These are phyloP conservation scores for Lyophyllum semitale DNA, from an alignment of 768 basidiomycete species.

Conservation along the genomic window DNA sequence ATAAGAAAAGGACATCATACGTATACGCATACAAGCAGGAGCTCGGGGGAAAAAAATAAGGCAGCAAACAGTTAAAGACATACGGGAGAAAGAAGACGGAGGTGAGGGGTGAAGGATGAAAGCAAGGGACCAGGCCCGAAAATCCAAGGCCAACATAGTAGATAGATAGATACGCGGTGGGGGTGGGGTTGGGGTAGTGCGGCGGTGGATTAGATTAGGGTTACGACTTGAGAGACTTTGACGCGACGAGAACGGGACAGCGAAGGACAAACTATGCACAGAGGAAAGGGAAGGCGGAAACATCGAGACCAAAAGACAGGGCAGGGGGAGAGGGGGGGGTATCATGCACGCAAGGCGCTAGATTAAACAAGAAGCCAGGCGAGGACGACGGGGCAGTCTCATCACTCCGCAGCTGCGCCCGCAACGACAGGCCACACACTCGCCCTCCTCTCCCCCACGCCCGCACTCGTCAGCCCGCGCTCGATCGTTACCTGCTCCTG, in stretches of 20 bases:
- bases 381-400: neutral
- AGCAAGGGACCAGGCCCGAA: neutral
- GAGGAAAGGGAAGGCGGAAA: neutral
- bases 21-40: neutral
- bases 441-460: slow-evolving; percentile 1
- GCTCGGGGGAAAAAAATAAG: too few relatives aligned
- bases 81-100: neutral
- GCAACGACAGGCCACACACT: slow-evolving; percentile 4
- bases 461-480: slow-evolving; percentile 6
- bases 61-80: too few relatives aligned
- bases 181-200: neutral
- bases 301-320: neutral
- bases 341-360: neutral
- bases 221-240: neutral
- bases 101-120: neutral
- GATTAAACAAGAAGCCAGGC: neutral
- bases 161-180: slow-evolving; percentile 1
- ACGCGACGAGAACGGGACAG: neutral
- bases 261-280: neutral
- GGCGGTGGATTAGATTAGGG: slow-evolving; percentile 8
- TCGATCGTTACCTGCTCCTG: neutral
- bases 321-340: neutral
- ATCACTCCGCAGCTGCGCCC: neutral
- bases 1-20: neutral
- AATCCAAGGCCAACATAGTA: neutral